Evolutionary conservation across 495 filamentous ascomycete species (phyloP).

Genomic region (Tuber borchii): DNA sequence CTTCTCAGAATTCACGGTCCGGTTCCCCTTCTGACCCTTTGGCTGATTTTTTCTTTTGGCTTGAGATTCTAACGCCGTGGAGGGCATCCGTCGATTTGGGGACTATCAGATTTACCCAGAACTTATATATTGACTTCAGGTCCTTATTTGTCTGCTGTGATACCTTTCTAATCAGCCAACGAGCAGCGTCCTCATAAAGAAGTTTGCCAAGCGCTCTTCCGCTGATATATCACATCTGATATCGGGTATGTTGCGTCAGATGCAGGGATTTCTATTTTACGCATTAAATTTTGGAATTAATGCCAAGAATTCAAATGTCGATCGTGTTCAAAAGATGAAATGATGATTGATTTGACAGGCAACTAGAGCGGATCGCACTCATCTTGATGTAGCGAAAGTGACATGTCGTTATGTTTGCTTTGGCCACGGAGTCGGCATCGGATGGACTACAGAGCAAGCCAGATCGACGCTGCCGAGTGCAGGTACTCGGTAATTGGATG

Average conservation of each 20-base stretch:
- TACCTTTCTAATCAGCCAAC: background rate
- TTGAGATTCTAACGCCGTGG: too few relatives aligned
- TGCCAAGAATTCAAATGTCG: background rate
- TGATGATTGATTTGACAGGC: background rate
- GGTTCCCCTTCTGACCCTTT: background rate
- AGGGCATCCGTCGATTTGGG: too few relatives aligned
- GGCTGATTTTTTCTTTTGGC: too few relatives aligned
- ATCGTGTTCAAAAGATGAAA: background rate
- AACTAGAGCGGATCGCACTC: background rate
- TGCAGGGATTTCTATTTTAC: background rate
- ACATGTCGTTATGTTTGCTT: background rate
- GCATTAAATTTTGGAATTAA: background rate
- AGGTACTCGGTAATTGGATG: background rate
- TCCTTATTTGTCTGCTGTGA: background rate
- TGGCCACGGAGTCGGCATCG: constrained; percentile 1
- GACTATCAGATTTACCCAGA: too few relatives aligned
- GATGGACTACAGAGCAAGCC: background rate
- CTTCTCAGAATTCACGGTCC: background rate
- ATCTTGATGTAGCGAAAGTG: background rate
- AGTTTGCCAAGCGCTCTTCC: background rate
- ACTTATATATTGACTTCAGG: too few relatives aligned
- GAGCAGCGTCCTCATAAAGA: background rate
- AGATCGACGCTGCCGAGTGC: background rate
- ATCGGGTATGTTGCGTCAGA: background rate
- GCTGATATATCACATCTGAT: constrained; percentile 1